A percentile compares a stretch with the other conserved stretches of the same genome.
Evolutionary conservation across 2,329 filamentous ascomycete species (phyloP).

Genomic region (Lecanicillium sp.): DNA sequence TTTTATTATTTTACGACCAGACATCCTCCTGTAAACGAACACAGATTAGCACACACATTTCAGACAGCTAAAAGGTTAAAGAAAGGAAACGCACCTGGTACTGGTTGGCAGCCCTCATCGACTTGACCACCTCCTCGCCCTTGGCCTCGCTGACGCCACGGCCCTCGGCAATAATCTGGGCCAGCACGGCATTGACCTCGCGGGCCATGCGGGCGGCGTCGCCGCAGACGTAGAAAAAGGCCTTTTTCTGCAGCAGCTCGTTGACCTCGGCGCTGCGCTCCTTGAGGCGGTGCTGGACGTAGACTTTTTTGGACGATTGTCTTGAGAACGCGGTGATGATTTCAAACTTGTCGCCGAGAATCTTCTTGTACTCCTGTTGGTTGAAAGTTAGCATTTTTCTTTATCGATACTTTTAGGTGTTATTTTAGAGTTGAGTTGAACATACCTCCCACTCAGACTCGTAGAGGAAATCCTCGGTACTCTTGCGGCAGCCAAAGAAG

Average conservation of each 20-base stretch:
- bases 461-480: constrained; percentile 88
- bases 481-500: constrained; percentile 91
- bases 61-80: no score
- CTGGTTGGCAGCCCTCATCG: constrained; percentile 88
- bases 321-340: constrained; percentile 94
- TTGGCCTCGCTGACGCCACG: constrained; percentile 76
- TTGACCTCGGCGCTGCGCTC: constrained; percentile 80
- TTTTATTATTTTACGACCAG: constrained; percentile 48
- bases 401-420: no score
- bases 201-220: constrained; percentile 96
- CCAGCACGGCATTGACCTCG: constrained; percentile 82
- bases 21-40: constrained; percentile 61
- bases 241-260: constrained; percentile 75
- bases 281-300: constrained; percentile 88
- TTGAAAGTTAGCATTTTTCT: no score
- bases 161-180: constrained; percentile 78
- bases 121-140: constrained; percentile 94
- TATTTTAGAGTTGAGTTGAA: no score
- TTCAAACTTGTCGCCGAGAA: constrained; percentile 81
- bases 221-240: constrained; percentile 96
- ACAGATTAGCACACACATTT: no score
- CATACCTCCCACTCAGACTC: constrained; percentile 89
- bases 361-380: constrained; percentile 77
- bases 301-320: constrained; percentile 80
- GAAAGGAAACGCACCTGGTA: constrained; percentile 65